These are phyloP conservation scores for Castanea mollissima DNA, from an alignment of 306 rosid genomes.

Conservation along the genomic window DNA sequence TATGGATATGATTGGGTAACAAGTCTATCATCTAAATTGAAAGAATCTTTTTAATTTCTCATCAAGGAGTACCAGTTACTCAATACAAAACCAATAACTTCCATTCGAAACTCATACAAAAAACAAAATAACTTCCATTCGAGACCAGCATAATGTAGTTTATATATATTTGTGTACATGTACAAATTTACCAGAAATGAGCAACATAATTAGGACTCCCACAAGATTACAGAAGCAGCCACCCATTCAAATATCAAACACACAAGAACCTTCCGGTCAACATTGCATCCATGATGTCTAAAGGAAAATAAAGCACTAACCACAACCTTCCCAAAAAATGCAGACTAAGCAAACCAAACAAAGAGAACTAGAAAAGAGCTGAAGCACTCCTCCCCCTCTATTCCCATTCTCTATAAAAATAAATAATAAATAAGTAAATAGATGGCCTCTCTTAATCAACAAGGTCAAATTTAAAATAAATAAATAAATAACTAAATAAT, in stretches of 20 bases:
- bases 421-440: no score
- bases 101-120: no score
- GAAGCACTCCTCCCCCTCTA: background rate
- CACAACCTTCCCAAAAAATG: background rate
- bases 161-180: no score
- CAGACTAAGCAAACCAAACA: background rate
- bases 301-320: background rate
- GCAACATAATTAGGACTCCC: no score
- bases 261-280: background rate
- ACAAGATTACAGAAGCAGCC: no score
- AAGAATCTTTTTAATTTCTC: background rate
- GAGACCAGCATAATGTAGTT: no score
- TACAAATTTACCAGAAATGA: no score
- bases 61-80: background rate
- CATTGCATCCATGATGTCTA: background rate
- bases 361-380: background rate
- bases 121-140: no score
- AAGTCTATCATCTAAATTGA: background rate
- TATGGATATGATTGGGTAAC: background rate
- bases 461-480: background rate
- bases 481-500: background rate
- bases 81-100: no score
- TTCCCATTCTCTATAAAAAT: background rate
- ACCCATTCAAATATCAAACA: no score
- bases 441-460: background rate